Percentiles rank a stretch among this genome's conserved stretches.
Conservation (phyloP, 192 early-diverging fungal species). For the Mortierella claussenii region DNA sequence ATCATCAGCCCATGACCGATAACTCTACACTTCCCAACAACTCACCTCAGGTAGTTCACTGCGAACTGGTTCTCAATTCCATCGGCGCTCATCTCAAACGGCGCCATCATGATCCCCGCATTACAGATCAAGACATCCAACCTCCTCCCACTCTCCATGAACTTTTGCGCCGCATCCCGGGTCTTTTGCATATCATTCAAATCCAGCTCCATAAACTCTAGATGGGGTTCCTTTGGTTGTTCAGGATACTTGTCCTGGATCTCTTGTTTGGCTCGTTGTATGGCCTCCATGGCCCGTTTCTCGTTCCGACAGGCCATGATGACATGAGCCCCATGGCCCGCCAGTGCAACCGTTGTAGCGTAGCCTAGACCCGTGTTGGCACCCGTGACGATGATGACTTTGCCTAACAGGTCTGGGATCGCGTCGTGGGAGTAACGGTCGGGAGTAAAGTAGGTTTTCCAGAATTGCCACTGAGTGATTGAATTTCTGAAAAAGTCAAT, state of each 20-base stretch:
- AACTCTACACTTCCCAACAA: too few species aligned
- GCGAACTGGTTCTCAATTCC: constrained; percentile 57
- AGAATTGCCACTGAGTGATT: not conserved
- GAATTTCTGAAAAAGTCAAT: too few species aligned
- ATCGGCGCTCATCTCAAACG: constrained; percentile 29
- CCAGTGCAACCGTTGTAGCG: constrained; percentile 23
- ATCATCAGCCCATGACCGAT: too few species aligned
- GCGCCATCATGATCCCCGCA: constrained; percentile 34
- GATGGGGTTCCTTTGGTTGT: not conserved
- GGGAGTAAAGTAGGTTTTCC: constrained; percentile 8
- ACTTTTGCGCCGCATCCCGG: constrained; percentile 31
- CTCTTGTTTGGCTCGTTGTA: constrained; percentile 19
- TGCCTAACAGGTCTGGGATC: constrained; percentile 53
- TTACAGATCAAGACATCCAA: constrained; percentile 59
- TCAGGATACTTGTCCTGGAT: constrained; percentile 13
- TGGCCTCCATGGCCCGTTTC: constrained; percentile 6
- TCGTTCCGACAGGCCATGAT: constrained; percentile 20
- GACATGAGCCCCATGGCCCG: constrained; percentile 32
- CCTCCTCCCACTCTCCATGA: constrained; percentile 33
- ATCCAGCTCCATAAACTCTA: constrained; percentile 48
- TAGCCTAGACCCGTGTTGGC: constrained; percentile 55
- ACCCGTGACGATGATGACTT: constrained; percentile 60
- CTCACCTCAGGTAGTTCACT: constrained; percentile 55
- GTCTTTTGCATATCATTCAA: constrained; percentile 19
- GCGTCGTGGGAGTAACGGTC: constrained; percentile 22